These are phyloP conservation scores for Celoporthe dispersa DNA, from an alignment of 2,329 filamentous ascomycete genomes.

Conservation along the genomic window DNA sequence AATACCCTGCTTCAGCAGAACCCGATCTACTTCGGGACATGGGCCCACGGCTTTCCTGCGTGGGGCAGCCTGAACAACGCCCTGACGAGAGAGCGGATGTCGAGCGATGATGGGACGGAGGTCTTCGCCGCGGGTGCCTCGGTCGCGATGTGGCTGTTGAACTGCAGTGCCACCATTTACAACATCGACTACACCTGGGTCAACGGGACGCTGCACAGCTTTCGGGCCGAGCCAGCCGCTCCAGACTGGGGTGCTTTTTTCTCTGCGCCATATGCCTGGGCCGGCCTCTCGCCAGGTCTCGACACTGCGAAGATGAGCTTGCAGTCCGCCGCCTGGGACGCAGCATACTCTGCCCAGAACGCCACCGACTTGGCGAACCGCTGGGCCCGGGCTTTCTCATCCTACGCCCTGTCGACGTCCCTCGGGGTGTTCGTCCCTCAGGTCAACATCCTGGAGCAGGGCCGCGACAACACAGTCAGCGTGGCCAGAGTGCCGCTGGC, in stretches of 20 bases:
- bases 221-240: neutral
- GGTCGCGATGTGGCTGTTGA: constrained; percentile 3
- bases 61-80: neutral
- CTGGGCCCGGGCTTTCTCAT: constrained; percentile 4
- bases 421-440: neutral
- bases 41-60: neutral
- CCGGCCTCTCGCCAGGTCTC: neutral
- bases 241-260: constrained; percentile 13
- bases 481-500: neutral
- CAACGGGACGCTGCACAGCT: constrained; percentile 4
- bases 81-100: neutral
- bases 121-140: neutral
- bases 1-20: neutral
- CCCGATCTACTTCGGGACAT: constrained; percentile 7
- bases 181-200: constrained; percentile 8
- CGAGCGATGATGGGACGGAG: neutral
- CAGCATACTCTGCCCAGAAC: constrained; percentile 6
- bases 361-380: constrained; percentile 1
- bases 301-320: neutral
- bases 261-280: constrained; percentile 11
- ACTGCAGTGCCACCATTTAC: constrained; percentile 10
- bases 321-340: neutral
- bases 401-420: neutral
- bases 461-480: neutral
- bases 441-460: constrained; percentile 3